Percentiles rank a stretch among this genome's conserved stretches.
phyloP scores from a whole-genome alignment of 148 eudicot species.

The Diospyros kaki region DNA sequence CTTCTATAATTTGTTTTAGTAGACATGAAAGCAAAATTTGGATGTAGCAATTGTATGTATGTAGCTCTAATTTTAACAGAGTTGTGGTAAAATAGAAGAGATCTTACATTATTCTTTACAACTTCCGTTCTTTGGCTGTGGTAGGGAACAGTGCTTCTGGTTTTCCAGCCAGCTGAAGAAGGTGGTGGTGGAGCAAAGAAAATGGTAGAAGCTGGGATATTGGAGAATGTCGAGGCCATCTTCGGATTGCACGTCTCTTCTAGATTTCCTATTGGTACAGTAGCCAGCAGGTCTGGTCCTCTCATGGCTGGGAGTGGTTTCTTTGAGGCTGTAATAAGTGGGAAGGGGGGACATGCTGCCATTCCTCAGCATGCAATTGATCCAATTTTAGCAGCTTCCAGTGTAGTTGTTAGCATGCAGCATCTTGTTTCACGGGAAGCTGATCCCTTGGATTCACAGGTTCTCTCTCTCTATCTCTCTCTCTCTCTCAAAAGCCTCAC shows the following conservation, averaged over 20 bases:
- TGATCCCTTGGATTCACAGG: slow-evolving; percentile 75
- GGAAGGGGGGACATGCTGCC: slow-evolving; percentile 61
- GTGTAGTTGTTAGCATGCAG: slow-evolving; percentile 61
- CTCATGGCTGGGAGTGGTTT: slow-evolving; percentile 47
- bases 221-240: slow-evolving; percentile 54
- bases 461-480: slow-evolving; percentile 5
- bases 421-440: slow-evolving; percentile 67
- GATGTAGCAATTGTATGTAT: too few relatives aligned
- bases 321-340: slow-evolving; percentile 51
- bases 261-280: slow-evolving; percentile 27
- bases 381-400: slow-evolving; percentile 61
- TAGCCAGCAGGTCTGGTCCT: slow-evolving; percentile 38
- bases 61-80: too few relatives aligned
- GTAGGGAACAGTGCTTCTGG: slow-evolving; percentile 56
- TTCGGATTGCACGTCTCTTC: slow-evolving; percentile 46
- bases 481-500: too few relatives aligned
- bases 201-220: slow-evolving; percentile 43
- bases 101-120: too few relatives aligned
- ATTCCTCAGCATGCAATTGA: slow-evolving; percentile 58
- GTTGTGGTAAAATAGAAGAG: too few relatives aligned
- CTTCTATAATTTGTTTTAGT: too few relatives aligned
- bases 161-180: slow-evolving; percentile 71
- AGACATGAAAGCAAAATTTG: too few relatives aligned
- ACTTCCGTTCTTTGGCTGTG: too few relatives aligned
- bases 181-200: slow-evolving; percentile 55